phyloP scores from a whole-genome alignment of 305 asterid genomes.

The Solanum hybrid region DNA sequence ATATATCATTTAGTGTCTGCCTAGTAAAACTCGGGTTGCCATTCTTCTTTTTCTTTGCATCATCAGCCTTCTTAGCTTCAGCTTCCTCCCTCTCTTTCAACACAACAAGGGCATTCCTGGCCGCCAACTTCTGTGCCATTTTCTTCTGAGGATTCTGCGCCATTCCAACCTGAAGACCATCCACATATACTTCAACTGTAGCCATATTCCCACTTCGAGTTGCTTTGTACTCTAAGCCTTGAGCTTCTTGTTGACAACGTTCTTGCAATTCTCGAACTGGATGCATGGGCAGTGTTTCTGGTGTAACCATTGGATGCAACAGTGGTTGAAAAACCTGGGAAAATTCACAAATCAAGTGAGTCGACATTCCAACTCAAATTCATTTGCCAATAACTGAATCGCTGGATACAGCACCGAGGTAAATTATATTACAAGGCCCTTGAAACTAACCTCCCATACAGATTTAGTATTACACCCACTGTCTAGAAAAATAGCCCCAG shows the following conservation, averaged over 20 bases:
- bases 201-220: conserved; percentile 78
- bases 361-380: conserved; percentile 3
- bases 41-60: conserved; percentile 53
- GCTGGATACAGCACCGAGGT: not conserved
- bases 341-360: conserved; percentile 6
- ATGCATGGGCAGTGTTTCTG: conserved; percentile 98
- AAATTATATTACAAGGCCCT: not conserved
- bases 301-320: conserved; percentile 94
- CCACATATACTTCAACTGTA: conserved; percentile 85
- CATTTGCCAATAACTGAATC: conserved; percentile 9
- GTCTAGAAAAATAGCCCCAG: conserved; percentile 96
- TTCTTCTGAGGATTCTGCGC: conserved; percentile 94
- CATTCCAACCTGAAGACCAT: conserved; percentile 78
- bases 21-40: conserved; percentile 81
- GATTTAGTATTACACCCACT: conserved; percentile 63
- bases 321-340: conserved; percentile 82
- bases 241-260: conserved; percentile 96
- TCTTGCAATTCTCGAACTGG: conserved; percentile 97
- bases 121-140: conserved; percentile 97
- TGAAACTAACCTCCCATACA: conserved; percentile 80
- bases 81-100: conserved; percentile 74
- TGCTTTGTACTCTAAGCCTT: conserved; percentile 91
- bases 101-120: conserved; percentile 84
- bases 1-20: conserved; percentile 90
- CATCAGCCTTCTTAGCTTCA: conserved; percentile 41